phyloP scores from a whole-genome alignment of 768 basidiomycete species.

The Leccinellum luteum region DNA sequence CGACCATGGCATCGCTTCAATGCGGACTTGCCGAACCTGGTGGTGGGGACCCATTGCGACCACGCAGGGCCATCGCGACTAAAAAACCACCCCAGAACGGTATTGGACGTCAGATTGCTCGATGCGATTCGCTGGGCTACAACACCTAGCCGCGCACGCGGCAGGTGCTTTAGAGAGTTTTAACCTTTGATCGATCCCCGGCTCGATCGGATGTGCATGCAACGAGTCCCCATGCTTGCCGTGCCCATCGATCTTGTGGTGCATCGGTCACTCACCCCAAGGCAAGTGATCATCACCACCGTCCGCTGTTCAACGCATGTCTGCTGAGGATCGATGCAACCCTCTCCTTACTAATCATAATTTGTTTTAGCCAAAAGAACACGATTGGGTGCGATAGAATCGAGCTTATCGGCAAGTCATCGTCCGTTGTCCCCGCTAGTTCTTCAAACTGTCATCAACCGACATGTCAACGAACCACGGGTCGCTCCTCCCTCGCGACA shows the following conservation, averaged over 20 bases:
- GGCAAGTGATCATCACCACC: background rate
- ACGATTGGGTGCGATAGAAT: background rate
- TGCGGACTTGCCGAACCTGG: background rate
- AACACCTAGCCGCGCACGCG: background rate
- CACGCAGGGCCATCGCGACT: background rate
- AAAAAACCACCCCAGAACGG: background rate
- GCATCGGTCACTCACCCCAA: background rate
- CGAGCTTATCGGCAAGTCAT: slow-evolving; percentile 1
- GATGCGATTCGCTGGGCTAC: background rate
- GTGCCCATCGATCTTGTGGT: background rate
- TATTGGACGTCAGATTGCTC: background rate
- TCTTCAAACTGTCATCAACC: slow-evolving; percentile 2
- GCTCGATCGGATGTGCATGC: background rate
- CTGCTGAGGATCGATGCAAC: background rate
- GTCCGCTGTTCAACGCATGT: background rate
- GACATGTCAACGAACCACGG: slow-evolving; percentile 13
- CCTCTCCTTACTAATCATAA: background rate
- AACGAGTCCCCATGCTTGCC: background rate
- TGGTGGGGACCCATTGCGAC: background rate
- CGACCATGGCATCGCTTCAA: background rate
- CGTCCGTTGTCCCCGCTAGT: slow-evolving; percentile 11
- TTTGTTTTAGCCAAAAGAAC: background rate
- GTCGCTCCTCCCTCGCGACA: slow-evolving; percentile 19
- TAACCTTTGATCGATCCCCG: slow-evolving; percentile 21
- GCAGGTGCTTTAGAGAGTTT: slow-evolving; percentile 13